These are phyloP conservation scores for Paraleonurus japonicus DNA, from an alignment of 257 asterid species.

Conservation along the genomic window DNA sequence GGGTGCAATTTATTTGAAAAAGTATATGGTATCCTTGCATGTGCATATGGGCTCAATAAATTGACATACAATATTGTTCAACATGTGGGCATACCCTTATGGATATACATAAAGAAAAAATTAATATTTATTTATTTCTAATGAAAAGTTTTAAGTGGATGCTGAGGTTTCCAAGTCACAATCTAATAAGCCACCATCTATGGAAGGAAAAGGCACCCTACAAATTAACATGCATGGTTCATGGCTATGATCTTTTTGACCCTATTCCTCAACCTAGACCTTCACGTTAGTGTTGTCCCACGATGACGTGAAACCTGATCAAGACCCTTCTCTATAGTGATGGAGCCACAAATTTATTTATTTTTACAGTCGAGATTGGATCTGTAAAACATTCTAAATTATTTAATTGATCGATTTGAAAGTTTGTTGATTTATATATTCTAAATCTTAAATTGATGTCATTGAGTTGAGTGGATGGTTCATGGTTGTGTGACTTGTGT, in stretches of 20 bases:
- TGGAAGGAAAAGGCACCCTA: conserved; percentile 11
- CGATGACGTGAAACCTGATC: conserved; percentile 13
- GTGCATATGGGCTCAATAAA: conserved; percentile 40
- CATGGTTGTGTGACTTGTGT: too few relatives aligned
- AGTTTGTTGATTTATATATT: background rate
- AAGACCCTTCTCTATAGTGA: background rate
- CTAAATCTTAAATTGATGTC: too few relatives aligned
- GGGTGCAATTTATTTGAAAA: conserved; percentile 28
- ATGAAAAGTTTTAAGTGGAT: conserved; percentile 22
- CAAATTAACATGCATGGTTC: conserved; percentile 49
- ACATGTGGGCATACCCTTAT: conserved; percentile 21
- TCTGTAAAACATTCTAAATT: too few relatives aligned
- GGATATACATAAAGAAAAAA: background rate
- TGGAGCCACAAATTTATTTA: background rate
- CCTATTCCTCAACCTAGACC: conserved; percentile 12
- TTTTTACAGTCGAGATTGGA: too few relatives aligned
- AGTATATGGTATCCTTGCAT: conserved; percentile 23
- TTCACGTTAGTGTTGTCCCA: conserved; percentile 41
- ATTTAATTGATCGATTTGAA: too few relatives aligned
- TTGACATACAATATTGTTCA: conserved; percentile 18
- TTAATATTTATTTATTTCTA: background rate
- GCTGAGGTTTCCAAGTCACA: conserved; percentile 37
- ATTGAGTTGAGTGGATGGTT: too few relatives aligned
- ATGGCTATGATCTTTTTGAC: conserved; percentile 17
- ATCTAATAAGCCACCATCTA: conserved; percentile 32